Evolutionary conservation across 345 rosid species (phyloP).

Genomic region (Eutrema heterophyllum): DNA sequence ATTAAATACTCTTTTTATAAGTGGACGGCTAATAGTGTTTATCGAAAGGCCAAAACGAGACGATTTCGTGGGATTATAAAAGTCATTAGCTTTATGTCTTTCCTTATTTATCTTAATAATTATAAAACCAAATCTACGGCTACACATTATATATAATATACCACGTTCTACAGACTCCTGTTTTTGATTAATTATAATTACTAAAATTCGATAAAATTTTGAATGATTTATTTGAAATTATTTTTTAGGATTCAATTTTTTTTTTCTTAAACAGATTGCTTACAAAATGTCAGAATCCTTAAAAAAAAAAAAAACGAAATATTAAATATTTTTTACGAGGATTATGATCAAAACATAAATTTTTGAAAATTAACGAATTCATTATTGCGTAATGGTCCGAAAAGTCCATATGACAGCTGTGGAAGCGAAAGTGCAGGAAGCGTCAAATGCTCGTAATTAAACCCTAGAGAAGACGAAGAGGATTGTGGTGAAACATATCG

Average conservation of each 20-base stretch:
- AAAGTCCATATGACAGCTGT: constrained; percentile 21
- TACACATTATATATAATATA: not conserved
- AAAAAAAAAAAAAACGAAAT: too few relatives aligned
- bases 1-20: not conserved
- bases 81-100: not conserved
- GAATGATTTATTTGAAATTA: not conserved
- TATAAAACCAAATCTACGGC: constrained; percentile 19
- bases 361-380: not conserved
- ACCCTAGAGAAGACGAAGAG: too few relatives aligned
- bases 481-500: too few relatives aligned
- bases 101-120: not conserved
- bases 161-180: constrained; percentile 10
- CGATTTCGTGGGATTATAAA: constrained; percentile 24
- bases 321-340: not conserved
- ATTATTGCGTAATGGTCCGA: not conserved
- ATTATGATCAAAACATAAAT: not conserved
- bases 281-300: not conserved
- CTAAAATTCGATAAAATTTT: not conserved
- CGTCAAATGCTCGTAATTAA: too few relatives aligned
- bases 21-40: constrained; percentile 15
- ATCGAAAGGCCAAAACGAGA: constrained; percentile 17
- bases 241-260: not conserved
- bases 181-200: not conserved
- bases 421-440: too few relatives aligned
- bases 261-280: not conserved